Conservation (phyloP, 1,284 basidiomycete species). For the Irpex rosettiformis region DNA sequence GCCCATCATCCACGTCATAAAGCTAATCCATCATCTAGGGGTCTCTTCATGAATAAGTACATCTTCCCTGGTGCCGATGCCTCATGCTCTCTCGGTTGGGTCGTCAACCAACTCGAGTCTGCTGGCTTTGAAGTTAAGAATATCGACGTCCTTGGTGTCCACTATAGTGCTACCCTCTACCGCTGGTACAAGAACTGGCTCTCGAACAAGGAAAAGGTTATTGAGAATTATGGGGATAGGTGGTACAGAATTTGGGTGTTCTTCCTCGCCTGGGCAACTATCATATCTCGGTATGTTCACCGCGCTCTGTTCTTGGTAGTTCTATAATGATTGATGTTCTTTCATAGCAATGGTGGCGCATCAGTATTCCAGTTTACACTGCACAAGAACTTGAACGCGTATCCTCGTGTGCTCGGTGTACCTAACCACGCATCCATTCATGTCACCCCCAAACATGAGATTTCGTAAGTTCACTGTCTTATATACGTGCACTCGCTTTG, state of each 20-base stretch:
- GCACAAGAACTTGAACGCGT: constrained; percentile 97
- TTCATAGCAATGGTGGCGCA: constrained; percentile 73
- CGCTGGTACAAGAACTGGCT: constrained; percentile 97
- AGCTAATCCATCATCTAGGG: constrained; percentile 41
- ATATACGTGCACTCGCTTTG: neutral
- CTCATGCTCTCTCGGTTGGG: constrained; percentile 94
- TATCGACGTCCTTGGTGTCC: constrained; percentile 94
- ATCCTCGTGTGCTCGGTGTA: constrained; percentile 82
- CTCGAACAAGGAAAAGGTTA: constrained; percentile 83
- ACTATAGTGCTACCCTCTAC: constrained; percentile 94
- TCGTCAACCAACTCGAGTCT: constrained; percentile 80
- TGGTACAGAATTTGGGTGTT: constrained; percentile 92
- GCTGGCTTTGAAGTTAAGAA: constrained; percentile 98
- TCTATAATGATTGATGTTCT: constrained; percentile 17
- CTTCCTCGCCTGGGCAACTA: constrained; percentile 83
- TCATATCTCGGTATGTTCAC: constrained; percentile 57
- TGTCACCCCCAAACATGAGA: constrained; percentile 47
- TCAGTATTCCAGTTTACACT: constrained; percentile 95
- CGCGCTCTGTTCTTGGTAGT: neutral
- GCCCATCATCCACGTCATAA: neutral
- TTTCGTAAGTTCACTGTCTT: constrained; percentile 36
- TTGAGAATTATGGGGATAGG: constrained; percentile 86
- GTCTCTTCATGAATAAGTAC: constrained; percentile 95
- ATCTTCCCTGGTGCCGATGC: constrained; percentile 99
- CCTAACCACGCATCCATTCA: constrained; percentile 74